A percentile compares a stretch with the other conserved stretches of the same genome.
These are phyloP conservation scores for Crucibulum parvulum DNA, from an alignment of 1,284 basidiomycete genomes.

Conservation along the genomic window DNA sequence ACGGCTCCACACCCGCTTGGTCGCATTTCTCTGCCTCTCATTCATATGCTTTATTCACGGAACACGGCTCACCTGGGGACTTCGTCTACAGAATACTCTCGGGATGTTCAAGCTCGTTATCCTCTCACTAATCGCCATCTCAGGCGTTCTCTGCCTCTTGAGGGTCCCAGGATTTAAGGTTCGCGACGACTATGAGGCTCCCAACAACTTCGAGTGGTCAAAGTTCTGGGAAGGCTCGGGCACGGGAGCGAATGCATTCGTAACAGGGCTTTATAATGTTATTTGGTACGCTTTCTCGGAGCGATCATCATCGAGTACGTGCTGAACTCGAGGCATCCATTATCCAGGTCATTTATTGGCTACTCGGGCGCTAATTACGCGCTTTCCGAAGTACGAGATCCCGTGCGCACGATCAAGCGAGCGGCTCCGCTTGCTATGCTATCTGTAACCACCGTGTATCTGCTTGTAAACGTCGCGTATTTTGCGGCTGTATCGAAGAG, in stretches of 20 bases:
- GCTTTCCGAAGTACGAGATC: conserved; percentile 70
- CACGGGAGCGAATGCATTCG: conserved; percentile 59
- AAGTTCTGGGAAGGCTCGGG: conserved; percentile 64
- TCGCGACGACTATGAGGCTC: conserved; percentile 47
- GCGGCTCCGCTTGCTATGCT: conserved; percentile 71
- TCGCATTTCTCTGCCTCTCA: conserved; percentile 62
- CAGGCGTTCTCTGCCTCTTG: conserved; percentile 63
- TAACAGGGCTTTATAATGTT: conserved; percentile 69
- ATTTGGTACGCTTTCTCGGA: conserved; percentile 54
- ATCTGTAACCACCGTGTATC: conserved; percentile 59
- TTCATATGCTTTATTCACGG: conserved; percentile 67
- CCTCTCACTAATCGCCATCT: conserved; percentile 60
- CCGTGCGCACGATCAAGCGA: conserved; percentile 68
- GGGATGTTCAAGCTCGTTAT: conserved; percentile 71
- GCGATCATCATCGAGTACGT: background rate
- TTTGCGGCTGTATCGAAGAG: conserved; percentile 71
- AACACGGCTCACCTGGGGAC: conserved; percentile 58
- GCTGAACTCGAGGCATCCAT: background rate
- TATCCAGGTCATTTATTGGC: conserved; percentile 67
- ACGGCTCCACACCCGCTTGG: conserved; percentile 53
- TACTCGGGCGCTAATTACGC: conserved; percentile 79
- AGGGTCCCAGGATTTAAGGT: conserved; percentile 55
- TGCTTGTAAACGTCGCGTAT: conserved; percentile 72
- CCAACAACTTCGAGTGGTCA: conserved; percentile 59
- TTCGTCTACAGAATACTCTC: conserved; percentile 70